Base-by-base conservation (phyloP, 208 protist species). In the Wallacemonas sp. region DNA sequence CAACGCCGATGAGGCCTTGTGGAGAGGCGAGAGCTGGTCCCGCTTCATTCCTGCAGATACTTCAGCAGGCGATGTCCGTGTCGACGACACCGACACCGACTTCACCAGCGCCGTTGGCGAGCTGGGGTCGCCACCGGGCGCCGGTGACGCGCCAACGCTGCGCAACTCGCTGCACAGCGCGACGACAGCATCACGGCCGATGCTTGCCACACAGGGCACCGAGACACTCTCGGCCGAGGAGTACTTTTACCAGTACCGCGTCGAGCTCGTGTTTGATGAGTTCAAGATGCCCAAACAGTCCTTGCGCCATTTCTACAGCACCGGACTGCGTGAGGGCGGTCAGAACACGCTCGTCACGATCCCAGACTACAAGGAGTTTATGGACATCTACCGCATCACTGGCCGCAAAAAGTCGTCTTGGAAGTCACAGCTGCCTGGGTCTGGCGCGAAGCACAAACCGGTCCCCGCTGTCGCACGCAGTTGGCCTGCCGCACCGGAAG, bases 341-440 rank as follows among this genome's bases (percentile, higher is more conserved):
- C 52, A 66, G 22, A 70, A 57, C 41, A 39, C 24, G 19, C 79
- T 91, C 54, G 87, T 95, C 17, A 93, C 89, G n/a, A 69, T 95
- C 41, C 89, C 89, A 1, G 74, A 81, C 3, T 83, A 93, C 64
- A 75, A 71, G 24, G 89, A 95, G 71, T 95, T 93, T 64, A 95
- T 95, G 89, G 83, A 95, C 39, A 83, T 95, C 41, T 91, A 92
- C 58, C 81, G 80, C 54, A 68, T 92, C 36, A 46, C 65, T 5
- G 72, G 72, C 36, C 17, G 48, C 4, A 78, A 55, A 22, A 53
- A 62, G 44, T 45, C 66, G 32, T 45, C 27, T 22, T 41, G 44
- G 38, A 69, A 69, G 64, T 41, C 33, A 17, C 21, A 63, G 54
- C 29, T 39, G 36, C 64, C 33, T n/a, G 1, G 54, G 38, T 37